phyloP scores from a whole-genome alignment of 2,329 filamentous ascomycete genomes.

The Lithohypha guttulata region DNA sequence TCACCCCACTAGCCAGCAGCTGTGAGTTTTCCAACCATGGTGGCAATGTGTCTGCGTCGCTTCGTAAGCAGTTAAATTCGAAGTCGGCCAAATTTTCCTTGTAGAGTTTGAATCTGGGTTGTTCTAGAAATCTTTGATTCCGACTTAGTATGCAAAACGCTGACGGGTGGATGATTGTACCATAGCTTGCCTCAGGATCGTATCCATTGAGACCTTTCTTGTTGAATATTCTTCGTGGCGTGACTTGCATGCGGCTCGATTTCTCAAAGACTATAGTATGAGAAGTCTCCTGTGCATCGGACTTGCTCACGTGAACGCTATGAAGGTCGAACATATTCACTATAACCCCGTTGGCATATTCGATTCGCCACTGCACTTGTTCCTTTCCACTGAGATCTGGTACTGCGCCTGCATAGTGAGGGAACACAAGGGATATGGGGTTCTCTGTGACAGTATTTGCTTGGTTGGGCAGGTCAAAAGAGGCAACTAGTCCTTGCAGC shows the following conservation, averaged over 20 bases:
- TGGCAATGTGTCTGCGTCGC: conserved; percentile 19
- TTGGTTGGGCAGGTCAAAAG: conserved; percentile 9
- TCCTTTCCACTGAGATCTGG: conserved; percentile 14
- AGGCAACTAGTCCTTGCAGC: conserved; percentile 25
- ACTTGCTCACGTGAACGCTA: conserved; percentile 10
- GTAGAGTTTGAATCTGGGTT: conserved; percentile 20
- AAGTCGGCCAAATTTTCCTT: conserved; percentile 17
- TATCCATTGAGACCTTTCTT: conserved; percentile 5
- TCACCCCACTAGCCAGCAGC: conserved; percentile 20
- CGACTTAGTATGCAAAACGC: conserved; percentile 26
- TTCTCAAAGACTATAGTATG: conserved; percentile 16
- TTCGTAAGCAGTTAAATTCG: conserved; percentile 21
- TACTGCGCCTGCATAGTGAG: conserved; percentile 16
- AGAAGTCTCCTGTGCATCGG: conserved; percentile 9
- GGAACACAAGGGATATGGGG: conserved; percentile 14
- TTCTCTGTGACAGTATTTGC: not conserved
- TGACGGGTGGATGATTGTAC: conserved; percentile 27
- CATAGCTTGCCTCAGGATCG: not conserved
- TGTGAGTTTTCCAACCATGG: conserved; percentile 23
- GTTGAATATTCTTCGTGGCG: conserved; percentile 15
- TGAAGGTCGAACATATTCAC: conserved; percentile 18
- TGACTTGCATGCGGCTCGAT: conserved; percentile 12
- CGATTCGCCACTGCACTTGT: conserved; percentile 17
- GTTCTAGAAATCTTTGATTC: conserved; percentile 23
- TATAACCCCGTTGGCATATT: conserved; percentile 14